Evolutionary conservation across 2,329 filamentous ascomycete species (phyloP).

Genomic region (Phyllosticta citriasiana): DNA sequence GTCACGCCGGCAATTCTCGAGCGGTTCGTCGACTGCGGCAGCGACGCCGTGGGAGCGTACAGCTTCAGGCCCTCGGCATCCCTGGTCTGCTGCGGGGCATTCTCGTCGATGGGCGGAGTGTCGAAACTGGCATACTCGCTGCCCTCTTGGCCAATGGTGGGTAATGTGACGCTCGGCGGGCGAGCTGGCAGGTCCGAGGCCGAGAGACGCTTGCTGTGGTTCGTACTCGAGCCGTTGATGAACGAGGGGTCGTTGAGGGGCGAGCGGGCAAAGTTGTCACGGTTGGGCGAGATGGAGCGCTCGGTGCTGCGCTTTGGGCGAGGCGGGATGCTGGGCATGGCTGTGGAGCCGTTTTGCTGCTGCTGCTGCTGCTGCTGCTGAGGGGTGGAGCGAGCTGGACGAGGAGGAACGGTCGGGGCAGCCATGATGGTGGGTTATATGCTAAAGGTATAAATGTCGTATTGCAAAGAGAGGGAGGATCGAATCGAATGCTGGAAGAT

Average conservation of each 20-base stretch:
- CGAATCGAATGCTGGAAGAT: background rate
- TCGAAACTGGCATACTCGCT: conserved; percentile 56
- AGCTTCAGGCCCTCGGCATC: conserved; percentile 74
- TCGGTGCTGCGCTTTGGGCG: conserved; percentile 62
- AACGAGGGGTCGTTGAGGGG: conserved; percentile 67
- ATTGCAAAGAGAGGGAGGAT: background rate
- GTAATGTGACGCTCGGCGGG: conserved; percentile 68
- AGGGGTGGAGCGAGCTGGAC: conserved; percentile 44
- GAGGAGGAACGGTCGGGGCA: conserved; percentile 50
- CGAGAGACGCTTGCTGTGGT: conserved; percentile 19
- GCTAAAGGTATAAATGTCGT: background rate
- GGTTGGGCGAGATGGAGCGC: conserved; percentile 66
- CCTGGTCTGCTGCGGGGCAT: conserved; percentile 60
- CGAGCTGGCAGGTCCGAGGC: conserved; percentile 43
- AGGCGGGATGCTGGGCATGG: conserved; percentile 65
- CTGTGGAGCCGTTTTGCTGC: conserved; percentile 35
- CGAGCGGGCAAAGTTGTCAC: conserved; percentile 72
- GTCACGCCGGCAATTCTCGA: conserved; percentile 76
- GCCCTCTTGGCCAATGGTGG: conserved; percentile 81
- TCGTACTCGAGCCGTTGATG: conserved; percentile 24
- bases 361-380: conserved; percentile 31
- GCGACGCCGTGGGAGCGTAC: conserved; percentile 78
- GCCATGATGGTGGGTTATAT: conserved; percentile 30
- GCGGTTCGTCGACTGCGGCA: conserved; percentile 72
- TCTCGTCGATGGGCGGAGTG: conserved; percentile 23